phyloP scores from a whole-genome alignment of 1,284 basidiomycete genomes.

The Heterobasidion irregulare region DNA sequence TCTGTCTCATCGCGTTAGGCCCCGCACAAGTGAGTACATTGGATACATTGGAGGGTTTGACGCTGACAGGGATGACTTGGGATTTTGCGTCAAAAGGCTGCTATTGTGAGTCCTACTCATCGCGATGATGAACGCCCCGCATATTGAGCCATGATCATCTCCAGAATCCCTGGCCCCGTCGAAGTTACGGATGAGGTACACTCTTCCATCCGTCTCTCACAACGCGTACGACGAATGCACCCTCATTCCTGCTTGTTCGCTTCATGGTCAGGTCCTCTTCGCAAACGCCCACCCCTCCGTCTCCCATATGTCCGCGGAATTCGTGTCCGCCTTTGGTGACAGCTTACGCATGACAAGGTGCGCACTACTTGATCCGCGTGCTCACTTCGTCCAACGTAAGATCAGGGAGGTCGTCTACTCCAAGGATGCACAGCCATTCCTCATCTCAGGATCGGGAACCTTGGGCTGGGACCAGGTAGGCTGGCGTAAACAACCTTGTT shows the following conservation, averaged over 20 bases:
- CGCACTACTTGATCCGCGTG: constrained; percentile 8
- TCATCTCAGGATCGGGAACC: constrained; percentile 92
- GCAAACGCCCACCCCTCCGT: constrained; percentile 86
- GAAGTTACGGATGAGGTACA: constrained; percentile 74
- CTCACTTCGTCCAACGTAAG: background rate
- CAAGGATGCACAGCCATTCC: constrained; percentile 74
- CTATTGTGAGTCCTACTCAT: constrained; percentile 42
- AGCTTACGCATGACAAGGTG: constrained; percentile 82
- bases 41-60: background rate
- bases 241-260: background rate
- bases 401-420: constrained; percentile 71
- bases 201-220: background rate
- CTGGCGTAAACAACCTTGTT: background rate
- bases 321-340: constrained; percentile 87
- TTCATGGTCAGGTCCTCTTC: constrained; percentile 44
- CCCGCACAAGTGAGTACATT: constrained; percentile 53
- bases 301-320: constrained; percentile 88
- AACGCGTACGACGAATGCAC: background rate
- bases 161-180: constrained; percentile 76
- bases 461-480: constrained; percentile 84
- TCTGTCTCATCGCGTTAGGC: constrained; percentile 26
- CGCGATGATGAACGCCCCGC: background rate
- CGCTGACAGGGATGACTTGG: background rate
- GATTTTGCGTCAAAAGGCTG: constrained; percentile 31
- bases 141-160: background rate